Conservation (phyloP, 2,329 filamentous ascomycete species). For the Dendrostoma leiphaemia region DNA sequence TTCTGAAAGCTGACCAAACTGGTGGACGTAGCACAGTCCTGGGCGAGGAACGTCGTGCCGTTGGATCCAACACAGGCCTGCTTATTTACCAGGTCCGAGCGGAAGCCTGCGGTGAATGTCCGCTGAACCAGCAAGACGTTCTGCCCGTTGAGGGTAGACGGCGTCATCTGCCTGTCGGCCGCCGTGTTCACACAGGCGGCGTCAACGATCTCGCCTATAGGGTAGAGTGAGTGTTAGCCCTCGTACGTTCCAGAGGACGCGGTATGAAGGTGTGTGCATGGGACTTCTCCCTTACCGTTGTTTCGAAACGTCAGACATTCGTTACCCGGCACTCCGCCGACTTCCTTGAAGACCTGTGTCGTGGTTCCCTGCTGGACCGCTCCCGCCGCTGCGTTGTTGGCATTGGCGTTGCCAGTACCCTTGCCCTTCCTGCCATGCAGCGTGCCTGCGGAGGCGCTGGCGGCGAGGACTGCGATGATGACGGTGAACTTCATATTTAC, state of each 20-base stretch:
- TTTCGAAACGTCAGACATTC: conserved; percentile 41
- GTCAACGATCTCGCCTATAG: conserved; percentile 38
- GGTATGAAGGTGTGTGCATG: background rate
- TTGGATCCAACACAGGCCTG: conserved; percentile 40
- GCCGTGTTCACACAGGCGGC: conserved; percentile 35
- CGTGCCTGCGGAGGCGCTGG: background rate
- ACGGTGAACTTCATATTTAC: conserved; percentile 5
- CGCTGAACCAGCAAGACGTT: conserved; percentile 36
- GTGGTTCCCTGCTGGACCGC: conserved; percentile 15
- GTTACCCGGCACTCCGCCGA: conserved; percentile 34
- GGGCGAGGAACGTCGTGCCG: conserved; percentile 34
- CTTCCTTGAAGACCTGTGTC: conserved; percentile 37
- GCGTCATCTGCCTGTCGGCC: conserved; percentile 39
- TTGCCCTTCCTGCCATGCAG: background rate
- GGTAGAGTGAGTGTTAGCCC: background rate
- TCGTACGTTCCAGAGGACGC: background rate
- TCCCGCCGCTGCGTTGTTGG: conserved; percentile 3
- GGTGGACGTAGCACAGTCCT: conserved; percentile 30
- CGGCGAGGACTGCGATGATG: background rate
- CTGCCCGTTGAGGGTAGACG: conserved; percentile 30
- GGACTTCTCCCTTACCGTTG: conserved; percentile 29
- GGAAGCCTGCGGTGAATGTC: conserved; percentile 35
- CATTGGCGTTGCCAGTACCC: background rate
- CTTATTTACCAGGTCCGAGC: conserved; percentile 34
- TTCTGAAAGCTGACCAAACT: conserved; percentile 28